Base-by-base conservation (phyloP, 495 filamentous ascomycete species). In the Penicillium egyptiacum region DNA sequence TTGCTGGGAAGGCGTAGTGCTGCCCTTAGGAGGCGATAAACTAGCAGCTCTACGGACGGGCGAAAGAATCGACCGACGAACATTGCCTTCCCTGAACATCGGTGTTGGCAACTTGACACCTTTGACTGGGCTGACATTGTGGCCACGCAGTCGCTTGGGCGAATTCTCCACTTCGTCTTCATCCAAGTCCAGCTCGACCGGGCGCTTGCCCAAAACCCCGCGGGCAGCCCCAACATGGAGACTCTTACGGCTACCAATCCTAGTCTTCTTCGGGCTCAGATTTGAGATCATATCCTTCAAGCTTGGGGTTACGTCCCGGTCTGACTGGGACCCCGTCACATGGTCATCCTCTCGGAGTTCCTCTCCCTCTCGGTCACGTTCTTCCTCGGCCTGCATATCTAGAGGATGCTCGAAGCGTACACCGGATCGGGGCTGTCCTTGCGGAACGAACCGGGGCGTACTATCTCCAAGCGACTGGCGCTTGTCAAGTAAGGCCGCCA, bases 231-330 rank as follows among this genome's bases (percentile, higher is more conserved):
- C 88, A 17, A 89, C 83, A 63, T 87, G 84, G 26, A 92, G 73
- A 65, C 89, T 92, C 70, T 92, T 92, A 20, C 88, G 86, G 20
- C 81, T 82, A 23, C 81, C 83, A 1, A 89, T 51, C 25, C 77
- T 79, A 53, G 79, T 83, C 68, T 91, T 90, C 75, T 90, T 91
- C 2, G 89, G 89, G 5, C 84, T 90, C 43, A 92, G 76, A 46
- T 83, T 87, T 53, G 86, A 81, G 40, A 92, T 92, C 84, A 89
- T 87, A 55, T 89, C 86, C 66, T 82, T 89, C 44, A 92, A 66
- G 57, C 77, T 88, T 28, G 82, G 68, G 2, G 86, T 88, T 1
- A 74, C 75, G 54, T 89, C 88, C 30, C 78, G 76, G 17, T 85
- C 81, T 11, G 79, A 74, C 56, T 85, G 78, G 4, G 81, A 54